A percentile compares a stretch with the other conserved stretches of the same genome.
Evolutionary conservation across 2,329 filamentous ascomycete genomes (phyloP).

Genomic region (Ilyonectria destructans): DNA sequence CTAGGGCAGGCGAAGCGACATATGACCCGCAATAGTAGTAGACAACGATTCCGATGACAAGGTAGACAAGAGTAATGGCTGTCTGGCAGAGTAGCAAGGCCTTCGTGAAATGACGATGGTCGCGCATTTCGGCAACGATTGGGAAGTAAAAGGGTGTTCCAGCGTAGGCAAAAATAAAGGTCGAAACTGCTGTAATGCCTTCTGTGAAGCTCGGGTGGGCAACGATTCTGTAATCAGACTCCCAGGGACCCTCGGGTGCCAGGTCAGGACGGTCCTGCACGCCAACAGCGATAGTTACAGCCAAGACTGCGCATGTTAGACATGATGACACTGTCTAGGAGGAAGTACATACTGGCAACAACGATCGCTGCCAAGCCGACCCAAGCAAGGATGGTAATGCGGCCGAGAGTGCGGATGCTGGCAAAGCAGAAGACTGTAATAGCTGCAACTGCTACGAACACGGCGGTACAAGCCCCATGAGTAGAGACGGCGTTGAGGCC

Average conservation of each 20-base stretch:
- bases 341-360: conserved; percentile 31
- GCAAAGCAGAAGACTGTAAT: conserved; percentile 45
- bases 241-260: conserved; percentile 41
- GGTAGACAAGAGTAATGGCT: conserved; percentile 52
- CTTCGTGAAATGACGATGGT: conserved; percentile 45
- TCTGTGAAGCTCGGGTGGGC: conserved; percentile 50
- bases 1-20: conserved; percentile 63
- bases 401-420: not conserved
- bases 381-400: too few relatives aligned
- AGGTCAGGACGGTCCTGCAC: conserved; percentile 35
- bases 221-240: conserved; percentile 51
- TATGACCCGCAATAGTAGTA: conserved; percentile 64
- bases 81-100: conserved; percentile 46
- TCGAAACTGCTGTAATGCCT: conserved; percentile 51
- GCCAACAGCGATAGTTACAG: conserved; percentile 36
- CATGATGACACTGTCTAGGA: not conserved
- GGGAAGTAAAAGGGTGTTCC: conserved; percentile 54
- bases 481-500: conserved; percentile 58
- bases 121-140: conserved; percentile 52
- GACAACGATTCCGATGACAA: conserved; percentile 56
- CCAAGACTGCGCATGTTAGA: conserved; percentile 12
- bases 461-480: conserved; percentile 58
- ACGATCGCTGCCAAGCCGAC: not conserved
- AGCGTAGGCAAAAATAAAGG: conserved; percentile 56
- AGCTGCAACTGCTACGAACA: conserved; percentile 57